Evolutionary conservation across 2,329 filamentous ascomycete species (phyloP).

Genomic region (Cladosporium sp.): DNA sequence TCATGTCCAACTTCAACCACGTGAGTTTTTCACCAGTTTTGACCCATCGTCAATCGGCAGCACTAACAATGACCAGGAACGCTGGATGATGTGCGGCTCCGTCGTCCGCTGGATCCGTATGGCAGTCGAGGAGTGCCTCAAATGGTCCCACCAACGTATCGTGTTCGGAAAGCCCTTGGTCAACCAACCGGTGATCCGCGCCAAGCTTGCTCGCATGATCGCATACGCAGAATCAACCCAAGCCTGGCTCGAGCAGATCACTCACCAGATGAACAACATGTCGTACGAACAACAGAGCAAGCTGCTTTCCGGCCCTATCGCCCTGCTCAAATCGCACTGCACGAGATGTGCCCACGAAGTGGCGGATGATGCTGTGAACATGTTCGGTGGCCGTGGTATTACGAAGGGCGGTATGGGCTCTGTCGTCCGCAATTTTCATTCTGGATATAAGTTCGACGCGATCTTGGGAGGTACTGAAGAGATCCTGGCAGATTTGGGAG

Average conservation of each 20-base stretch:
- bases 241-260: constrained; percentile 80
- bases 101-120: constrained; percentile 66
- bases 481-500: constrained; percentile 77
- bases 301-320: constrained; percentile 78
- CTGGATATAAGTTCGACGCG: constrained; percentile 73
- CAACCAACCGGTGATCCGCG: constrained; percentile 77
- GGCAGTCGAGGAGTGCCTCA: constrained; percentile 80
- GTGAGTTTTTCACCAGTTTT: constrained; percentile 40
- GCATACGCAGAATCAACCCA: constrained; percentile 79
- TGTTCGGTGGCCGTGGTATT: constrained; percentile 79
- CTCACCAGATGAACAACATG: constrained; percentile 88
- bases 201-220: constrained; percentile 90
- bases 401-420: constrained; percentile 83
- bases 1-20: constrained; percentile 78
- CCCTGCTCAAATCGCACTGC: constrained; percentile 75
- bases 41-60: not conserved
- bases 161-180: constrained; percentile 83
- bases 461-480: constrained; percentile 79
- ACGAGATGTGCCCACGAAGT: constrained; percentile 80
- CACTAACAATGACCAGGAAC: constrained; percentile 29
- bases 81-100: constrained; percentile 49
- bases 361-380: constrained; percentile 80
- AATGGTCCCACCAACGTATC: constrained; percentile 84
- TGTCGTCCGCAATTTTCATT: constrained; percentile 80
- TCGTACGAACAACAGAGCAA: constrained; percentile 74